Evolutionary conservation across 73 alveolate genomes (phyloP).

Genomic region (Paramecium octaurelia): DNA sequence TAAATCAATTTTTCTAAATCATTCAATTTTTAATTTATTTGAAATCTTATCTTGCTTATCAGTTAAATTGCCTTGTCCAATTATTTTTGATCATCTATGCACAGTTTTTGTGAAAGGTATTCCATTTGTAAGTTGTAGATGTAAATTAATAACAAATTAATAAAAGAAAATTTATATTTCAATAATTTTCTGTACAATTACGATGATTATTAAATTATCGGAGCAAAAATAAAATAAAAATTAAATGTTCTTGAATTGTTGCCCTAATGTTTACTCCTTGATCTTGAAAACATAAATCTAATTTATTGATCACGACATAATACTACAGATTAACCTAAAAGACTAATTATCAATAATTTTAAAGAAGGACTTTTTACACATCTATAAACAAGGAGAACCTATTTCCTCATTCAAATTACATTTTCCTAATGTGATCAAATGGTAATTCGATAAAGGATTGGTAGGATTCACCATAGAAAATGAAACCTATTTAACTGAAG

Average conservation of each 20-base stretch:
- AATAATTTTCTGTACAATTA: background rate
- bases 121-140: background rate
- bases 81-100: background rate
- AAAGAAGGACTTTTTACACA: conserved; percentile 26
- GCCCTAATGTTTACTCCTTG: background rate
- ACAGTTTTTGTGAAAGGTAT: background rate
- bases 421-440: background rate
- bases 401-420: background rate
- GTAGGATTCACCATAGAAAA: background rate
- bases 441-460: background rate
- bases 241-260: conserved; percentile 7
- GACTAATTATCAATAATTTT: background rate
- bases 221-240: background rate
- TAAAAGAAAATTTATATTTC: background rate
- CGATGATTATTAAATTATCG: background rate
- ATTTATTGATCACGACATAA: background rate
- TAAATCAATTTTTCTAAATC: background rate
- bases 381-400: background rate
- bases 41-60: background rate
- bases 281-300: background rate
- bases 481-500: background rate
- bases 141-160: background rate
- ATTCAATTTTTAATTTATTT: background rate
- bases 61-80: background rate
- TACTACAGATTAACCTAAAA: background rate